Percentiles rank a stretch among this genome's conserved stretches.
Evolutionary conservation across 176 grass and related monocot genomes (phyloP).

Genomic region (Pharus latifolius): DNA sequence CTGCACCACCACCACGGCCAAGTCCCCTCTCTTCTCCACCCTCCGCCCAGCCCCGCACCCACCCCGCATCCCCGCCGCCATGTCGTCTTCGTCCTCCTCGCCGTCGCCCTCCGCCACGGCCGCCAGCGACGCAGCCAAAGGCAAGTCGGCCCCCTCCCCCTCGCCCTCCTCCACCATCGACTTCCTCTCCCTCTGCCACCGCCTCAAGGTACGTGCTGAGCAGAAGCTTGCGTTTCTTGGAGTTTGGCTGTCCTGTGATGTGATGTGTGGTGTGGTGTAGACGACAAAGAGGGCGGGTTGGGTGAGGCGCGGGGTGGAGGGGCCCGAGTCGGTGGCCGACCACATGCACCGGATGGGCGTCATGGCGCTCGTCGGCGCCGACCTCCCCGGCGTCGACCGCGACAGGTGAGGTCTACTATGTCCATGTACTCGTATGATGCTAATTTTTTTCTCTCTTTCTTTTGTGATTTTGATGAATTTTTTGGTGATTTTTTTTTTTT

Average conservation of each 20-base stretch:
- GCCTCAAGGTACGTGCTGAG: conserved; percentile 61
- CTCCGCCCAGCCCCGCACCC: conserved; percentile 6
- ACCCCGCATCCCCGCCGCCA: conserved; percentile 26
- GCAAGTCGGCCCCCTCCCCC: background rate
- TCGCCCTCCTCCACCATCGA: conserved; percentile 64
- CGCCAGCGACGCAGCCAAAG: background rate
- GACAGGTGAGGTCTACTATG: conserved; percentile 40
- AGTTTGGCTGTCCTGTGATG: background rate
- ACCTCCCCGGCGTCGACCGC: conserved; percentile 73
- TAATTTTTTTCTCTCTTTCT: background rate
- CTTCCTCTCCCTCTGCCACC: conserved; percentile 93
- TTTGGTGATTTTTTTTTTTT: background rate
- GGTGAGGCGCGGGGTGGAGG: conserved; percentile 68
- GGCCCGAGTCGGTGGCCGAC: conserved; percentile 81
- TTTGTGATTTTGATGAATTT: background rate
- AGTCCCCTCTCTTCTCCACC: conserved; percentile 1
- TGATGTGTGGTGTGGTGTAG: conserved; percentile 20
- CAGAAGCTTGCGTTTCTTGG: background rate
- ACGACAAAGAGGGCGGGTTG: conserved; percentile 86
- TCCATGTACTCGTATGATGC: background rate
- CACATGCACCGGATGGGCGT: conserved; percentile 99
- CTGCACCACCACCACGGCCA: conserved; percentile 2
- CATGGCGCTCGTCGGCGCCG: conserved; percentile 89
- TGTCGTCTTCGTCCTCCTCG: conserved; percentile 53
- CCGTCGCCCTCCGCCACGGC: background rate